Percentiles rank a stretch among this genome's conserved stretches.
Conservation (phyloP, 1,284 basidiomycete species). For the Ceratobasidium sp. region DNA sequence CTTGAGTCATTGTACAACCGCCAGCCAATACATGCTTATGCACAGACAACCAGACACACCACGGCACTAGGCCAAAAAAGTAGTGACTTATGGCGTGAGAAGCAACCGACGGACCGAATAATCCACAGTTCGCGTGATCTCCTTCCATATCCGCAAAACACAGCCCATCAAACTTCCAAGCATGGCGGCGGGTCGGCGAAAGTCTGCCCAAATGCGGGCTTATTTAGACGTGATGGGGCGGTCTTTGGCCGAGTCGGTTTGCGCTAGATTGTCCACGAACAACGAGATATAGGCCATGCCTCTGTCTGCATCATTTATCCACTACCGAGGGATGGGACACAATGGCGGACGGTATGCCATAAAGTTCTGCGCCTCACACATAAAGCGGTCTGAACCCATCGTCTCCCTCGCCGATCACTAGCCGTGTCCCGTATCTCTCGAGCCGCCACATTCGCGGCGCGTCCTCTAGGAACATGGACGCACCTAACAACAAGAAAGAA, state of each 20-base stretch:
- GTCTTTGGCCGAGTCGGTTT: not conserved
- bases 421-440: not conserved
- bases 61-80: not conserved
- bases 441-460: conserved; percentile 6
- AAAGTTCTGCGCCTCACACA: not conserved
- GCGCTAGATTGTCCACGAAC: not conserved
- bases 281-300: not conserved
- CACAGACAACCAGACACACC: not conserved
- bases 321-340: not conserved
- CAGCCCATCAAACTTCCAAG: conserved; percentile 11
- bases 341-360: not conserved
- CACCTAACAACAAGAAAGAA: conserved; percentile 22
- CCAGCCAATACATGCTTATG: not conserved
- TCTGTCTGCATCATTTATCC: conserved; percentile 3
- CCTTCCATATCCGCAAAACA: conserved; percentile 21
- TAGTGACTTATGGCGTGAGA: not conserved
- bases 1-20: conserved; percentile 3
- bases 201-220: conserved; percentile 12
- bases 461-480: not conserved
- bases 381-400: not conserved
- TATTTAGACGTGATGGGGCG: conserved; percentile 24
- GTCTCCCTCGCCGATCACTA: not conserved
- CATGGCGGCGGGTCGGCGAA: not conserved
- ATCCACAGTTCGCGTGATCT: not conserved
- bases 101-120: not conserved